phyloP scores from a whole-genome alignment of 1,284 basidiomycete species.

The Marasmius tenuissimus region DNA sequence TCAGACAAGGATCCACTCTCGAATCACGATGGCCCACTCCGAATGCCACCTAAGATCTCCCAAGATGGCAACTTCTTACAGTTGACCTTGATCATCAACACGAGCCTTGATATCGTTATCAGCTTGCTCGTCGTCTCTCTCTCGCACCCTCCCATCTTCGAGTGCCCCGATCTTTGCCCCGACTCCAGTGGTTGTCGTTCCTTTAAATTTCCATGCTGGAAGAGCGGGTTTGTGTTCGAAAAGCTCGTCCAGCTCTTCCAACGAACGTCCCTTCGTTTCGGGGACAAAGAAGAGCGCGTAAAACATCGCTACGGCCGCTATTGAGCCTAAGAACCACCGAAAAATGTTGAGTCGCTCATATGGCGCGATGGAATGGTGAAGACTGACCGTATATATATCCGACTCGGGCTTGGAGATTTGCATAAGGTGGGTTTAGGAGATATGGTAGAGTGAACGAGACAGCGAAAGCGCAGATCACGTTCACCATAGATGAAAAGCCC shows the following conservation, averaged over 20 bases:
- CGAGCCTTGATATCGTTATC: neutral
- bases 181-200: conserved; percentile 8
- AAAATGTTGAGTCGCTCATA: neutral
- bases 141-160: conserved; percentile 1
- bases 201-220: conserved; percentile 9
- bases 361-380: neutral
- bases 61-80: neutral
- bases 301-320: conserved; percentile 11
- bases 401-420: conserved; percentile 10
- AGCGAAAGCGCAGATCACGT: conserved; percentile 9
- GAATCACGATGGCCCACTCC: too few relatives aligned
- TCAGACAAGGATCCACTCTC: too few relatives aligned
- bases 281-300: conserved; percentile 12
- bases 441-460: conserved; percentile 13
- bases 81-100: neutral
- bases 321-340: conserved; percentile 1
- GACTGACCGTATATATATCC: conserved; percentile 12
- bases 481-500: conserved; percentile 11
- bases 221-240: conserved; percentile 9
- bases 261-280: conserved; percentile 7
- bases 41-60: too few relatives aligned
- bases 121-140: neutral
- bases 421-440: conserved; percentile 11
- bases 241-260: conserved; percentile 13
- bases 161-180: conserved; percentile 11